These are phyloP conservation scores for Neurospora sp. DNA, from an alignment of 2,329 filamentous ascomycete species.

Conservation along the genomic window DNA sequence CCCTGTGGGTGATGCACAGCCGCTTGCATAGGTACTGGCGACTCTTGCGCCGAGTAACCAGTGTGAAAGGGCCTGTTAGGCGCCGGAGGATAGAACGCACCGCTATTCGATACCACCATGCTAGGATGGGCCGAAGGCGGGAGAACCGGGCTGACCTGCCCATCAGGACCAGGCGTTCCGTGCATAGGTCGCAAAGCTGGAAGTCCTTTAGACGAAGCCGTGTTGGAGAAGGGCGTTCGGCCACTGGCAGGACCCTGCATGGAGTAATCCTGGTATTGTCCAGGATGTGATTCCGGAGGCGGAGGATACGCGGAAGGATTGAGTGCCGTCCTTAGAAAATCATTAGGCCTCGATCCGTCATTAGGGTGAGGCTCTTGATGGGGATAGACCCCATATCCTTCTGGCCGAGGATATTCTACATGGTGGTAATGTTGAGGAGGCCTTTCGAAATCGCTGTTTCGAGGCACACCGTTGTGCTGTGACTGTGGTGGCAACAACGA, in stretches of 20 bases:
- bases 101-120: conserved; percentile 24
- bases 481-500: conserved; percentile 1
- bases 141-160: conserved; percentile 11
- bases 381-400: conserved; percentile 8
- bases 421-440: background rate
- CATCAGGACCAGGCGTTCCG: conserved; percentile 16
- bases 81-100: conserved; percentile 25
- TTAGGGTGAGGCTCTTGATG: conserved; percentile 10
- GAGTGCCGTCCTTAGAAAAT: conserved; percentile 28
- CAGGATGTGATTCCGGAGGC: conserved; percentile 6
- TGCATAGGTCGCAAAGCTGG: conserved; percentile 27
- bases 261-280: conserved; percentile 5
- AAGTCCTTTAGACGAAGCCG: conserved; percentile 20
- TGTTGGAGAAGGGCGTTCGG: conserved; percentile 25
- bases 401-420: conserved; percentile 1
- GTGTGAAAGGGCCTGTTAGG: conserved; percentile 27
- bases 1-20: conserved; percentile 14
- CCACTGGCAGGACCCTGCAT: background rate
- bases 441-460: background rate
- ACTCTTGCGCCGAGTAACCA: conserved; percentile 24
- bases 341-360: conserved; percentile 16
- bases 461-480: conserved; percentile 2
- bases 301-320: conserved; percentile 25
- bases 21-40: conserved; percentile 16
- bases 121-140: conserved; percentile 9